A percentile compares a stretch with the other conserved stretches of the same genome.
Conservation (phyloP, 768 basidiomycete genomes). For the Hemileccinum impolitum region DNA sequence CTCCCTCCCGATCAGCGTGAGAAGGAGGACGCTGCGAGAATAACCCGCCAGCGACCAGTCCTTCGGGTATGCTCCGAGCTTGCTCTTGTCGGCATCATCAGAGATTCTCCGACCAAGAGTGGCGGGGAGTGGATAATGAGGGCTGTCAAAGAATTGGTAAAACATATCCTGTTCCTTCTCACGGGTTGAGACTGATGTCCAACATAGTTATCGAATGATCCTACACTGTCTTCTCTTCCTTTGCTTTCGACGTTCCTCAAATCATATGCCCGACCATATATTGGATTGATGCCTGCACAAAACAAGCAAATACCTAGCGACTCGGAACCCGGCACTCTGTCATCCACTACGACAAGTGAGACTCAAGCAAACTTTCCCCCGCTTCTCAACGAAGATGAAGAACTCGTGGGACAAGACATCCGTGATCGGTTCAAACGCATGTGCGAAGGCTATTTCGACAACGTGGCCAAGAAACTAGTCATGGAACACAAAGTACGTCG, state of each 20-base stretch:
- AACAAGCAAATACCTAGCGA: slow-evolving; percentile 58
- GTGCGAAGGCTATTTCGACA: slow-evolving; percentile 93
- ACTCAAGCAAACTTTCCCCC: slow-evolving; percentile 40
- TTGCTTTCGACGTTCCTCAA: slow-evolving; percentile 91
- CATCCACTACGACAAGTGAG: slow-evolving; percentile 33
- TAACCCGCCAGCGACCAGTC: slow-evolving; percentile 80
- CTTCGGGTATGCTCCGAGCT: slow-evolving; percentile 88
- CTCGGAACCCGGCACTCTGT: slow-evolving; percentile 55
- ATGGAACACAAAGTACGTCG: slow-evolving; percentile 81
- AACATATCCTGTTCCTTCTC: slow-evolving; percentile 25
- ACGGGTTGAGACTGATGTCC: slow-evolving; percentile 10
- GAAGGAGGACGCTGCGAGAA: slow-evolving; percentile 81
- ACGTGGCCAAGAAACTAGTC: slow-evolving; percentile 84
- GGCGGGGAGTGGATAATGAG: slow-evolving; percentile 92
- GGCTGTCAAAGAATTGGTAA: slow-evolving; percentile 76
- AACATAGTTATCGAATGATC: slow-evolving; percentile 80
- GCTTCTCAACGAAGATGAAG: slow-evolving; percentile 53
- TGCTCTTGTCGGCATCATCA: slow-evolving; percentile 81
- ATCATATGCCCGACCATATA: slow-evolving; percentile 82
- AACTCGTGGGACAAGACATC: slow-evolving; percentile 80
- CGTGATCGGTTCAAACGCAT: slow-evolving; percentile 88
- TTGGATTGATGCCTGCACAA: slow-evolving; percentile 64
- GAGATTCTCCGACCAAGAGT: slow-evolving; percentile 64
- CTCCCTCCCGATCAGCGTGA: slow-evolving; percentile 79
- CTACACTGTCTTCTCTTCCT: slow-evolving; percentile 81